Conservation (phyloP, 352 stramenopile species). For the Phytophthora ramorum region DNA sequence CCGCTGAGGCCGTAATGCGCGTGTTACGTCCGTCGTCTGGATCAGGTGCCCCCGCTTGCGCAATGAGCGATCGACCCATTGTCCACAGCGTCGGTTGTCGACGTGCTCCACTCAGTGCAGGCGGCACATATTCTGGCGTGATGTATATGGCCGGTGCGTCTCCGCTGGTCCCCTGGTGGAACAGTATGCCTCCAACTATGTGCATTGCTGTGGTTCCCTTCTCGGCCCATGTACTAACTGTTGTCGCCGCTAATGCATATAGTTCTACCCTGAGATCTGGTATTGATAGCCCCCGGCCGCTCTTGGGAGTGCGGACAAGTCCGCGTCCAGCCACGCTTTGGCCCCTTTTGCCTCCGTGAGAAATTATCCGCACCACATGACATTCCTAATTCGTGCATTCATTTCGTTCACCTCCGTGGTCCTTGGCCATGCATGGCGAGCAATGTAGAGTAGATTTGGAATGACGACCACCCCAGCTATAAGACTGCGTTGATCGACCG, state of each 20-base stretch:
- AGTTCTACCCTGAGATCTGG: not conserved
- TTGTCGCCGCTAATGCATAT: not conserved
- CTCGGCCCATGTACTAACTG: not conserved
- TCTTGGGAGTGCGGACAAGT: not conserved
- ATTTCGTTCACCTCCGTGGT: not conserved
- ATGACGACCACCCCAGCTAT: not conserved
- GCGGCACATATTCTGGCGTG: not conserved
- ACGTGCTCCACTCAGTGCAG: not conserved
- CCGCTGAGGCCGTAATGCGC: too few relatives aligned
- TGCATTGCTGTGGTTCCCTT: not conserved
- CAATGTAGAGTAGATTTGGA: not conserved
- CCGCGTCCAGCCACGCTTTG: not conserved
- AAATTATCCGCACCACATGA: not conserved
- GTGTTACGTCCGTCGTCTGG: too few relatives aligned
- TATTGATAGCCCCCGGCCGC: not conserved
- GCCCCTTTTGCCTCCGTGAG: not conserved
- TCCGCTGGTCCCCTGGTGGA: not conserved
- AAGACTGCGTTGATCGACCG: not conserved
- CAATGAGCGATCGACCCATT: not conserved
- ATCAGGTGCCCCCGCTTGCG: too few relatives aligned
- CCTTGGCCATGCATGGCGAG: not conserved
- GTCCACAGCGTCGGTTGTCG: not conserved
- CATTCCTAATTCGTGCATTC: not conserved
- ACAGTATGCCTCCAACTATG: not conserved
- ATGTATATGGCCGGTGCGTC: not conserved